Base-by-base conservation (phyloP, 257 asterid species). In the Solanum corneliomulleri region DNA sequence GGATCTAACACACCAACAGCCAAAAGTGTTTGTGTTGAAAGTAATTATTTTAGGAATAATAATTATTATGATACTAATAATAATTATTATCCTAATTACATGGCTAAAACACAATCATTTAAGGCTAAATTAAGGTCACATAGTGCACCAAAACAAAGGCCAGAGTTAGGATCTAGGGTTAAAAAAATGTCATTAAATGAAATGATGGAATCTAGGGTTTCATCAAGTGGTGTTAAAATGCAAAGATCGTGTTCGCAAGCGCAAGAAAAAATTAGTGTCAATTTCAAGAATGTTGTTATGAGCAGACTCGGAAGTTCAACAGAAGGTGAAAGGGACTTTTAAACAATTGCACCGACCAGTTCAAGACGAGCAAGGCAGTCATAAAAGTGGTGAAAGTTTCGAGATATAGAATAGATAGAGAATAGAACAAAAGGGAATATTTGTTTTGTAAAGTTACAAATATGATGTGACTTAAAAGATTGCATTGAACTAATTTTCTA, bases 91-190 rank as follows among this genome's bases (percentile, higher is more conserved):
- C 98, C 98, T 20, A 94, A 87, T 84, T 96, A 96, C 87, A 96
- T 96, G 99, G 97, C 95, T 58, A 93, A 92, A 39, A 95, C 98
- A 14, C 91, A 94, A 89, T 94, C 99, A 78, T 96, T 94, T 88
- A 91, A 87, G 85, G 98, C 98, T 2, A 95, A 95, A 84, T 64
- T 91, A 85, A 89, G 98, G 90, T 95, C 99, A 11, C 94, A 90
- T 2, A 95, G 98, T 78, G 98, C 96, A 8, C 99, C 98, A 3
- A 96, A 91, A 83, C 96, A 89, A 68, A 91, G 99, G 87, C 98
- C 94, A n/a, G 96, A 92, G 14, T 56, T 89, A 2, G 41, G 71
- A 11, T 86, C 94, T n/a, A 91, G 76, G 64, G 13, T 78, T 91
- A 93, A 90, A 89, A 89, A 90, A 86, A 71, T 91, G 6, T 86